Evolutionary conservation across 345 rosid species (phyloP).

Genomic region (Arabis alpina): DNA sequence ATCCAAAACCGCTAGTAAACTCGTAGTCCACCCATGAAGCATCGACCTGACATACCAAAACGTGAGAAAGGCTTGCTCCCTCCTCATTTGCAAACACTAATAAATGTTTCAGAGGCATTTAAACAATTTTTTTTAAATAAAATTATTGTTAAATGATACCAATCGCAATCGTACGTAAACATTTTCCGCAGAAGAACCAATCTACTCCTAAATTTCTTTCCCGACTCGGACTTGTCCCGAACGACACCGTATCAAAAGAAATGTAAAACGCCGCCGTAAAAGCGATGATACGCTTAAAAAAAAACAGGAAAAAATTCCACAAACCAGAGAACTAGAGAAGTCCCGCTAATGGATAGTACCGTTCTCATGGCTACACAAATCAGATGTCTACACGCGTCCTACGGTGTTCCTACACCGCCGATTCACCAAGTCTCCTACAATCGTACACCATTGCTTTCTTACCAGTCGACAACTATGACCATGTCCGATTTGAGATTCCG

Average conservation of each 20-base stretch:
- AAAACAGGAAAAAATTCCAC: background rate
- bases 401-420: slow-evolving; percentile 8
- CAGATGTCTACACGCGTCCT: slow-evolving; percentile 24
- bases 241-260: background rate
- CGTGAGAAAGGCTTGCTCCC: no score
- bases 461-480: background rate
- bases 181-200: no score
- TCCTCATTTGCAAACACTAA: no score
- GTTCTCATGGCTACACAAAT: slow-evolving; percentile 36
- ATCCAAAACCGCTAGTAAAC: no score
- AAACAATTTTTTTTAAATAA: no score
- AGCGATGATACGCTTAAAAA: background rate
- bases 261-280: slow-evolving; percentile 23
- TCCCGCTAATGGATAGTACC: slow-evolving; percentile 33
- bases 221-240: background rate
- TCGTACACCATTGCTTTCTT: background rate
- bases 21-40: no score
- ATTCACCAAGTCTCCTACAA: background rate
- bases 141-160: no score
- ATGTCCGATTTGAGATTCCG: slow-evolving; percentile 9
- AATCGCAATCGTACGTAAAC: no score
- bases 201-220: no score
- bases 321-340: background rate
- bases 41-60: no score
- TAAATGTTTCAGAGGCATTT: no score